Percentiles rank a stretch among this genome's conserved stretches.
phyloP scores from a whole-genome alignment of 257 asterid species.

The Scutellaria galericulata region DNA sequence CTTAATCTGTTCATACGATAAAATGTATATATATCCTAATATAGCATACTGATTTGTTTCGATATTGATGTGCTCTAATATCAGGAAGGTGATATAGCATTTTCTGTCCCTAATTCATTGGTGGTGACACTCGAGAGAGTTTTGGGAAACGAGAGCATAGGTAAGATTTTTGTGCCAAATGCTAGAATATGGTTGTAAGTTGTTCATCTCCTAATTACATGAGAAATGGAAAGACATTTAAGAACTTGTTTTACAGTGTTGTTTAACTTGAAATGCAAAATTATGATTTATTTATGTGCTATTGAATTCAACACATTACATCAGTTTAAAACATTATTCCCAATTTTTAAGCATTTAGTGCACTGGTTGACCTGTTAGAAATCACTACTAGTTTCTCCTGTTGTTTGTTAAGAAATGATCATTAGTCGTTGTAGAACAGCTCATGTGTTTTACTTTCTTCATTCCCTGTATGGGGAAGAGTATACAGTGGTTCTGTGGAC shows the following conservation, averaged over 20 bases:
- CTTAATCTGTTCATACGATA: slow-evolving; percentile 20
- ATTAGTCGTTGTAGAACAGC: slow-evolving; percentile 1
- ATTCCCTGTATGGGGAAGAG: neutral
- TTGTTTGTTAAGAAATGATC: slow-evolving; percentile 22
- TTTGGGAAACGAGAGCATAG: slow-evolving; percentile 85
- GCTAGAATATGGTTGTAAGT: neutral
- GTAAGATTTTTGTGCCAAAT: slow-evolving; percentile 49
- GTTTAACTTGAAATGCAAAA: slow-evolving; percentile 18
- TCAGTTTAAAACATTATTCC: neutral
- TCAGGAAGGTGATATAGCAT: slow-evolving; percentile 88
- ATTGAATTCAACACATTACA: neutral
- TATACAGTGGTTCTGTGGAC: neutral
- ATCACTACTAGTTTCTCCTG: slow-evolving; percentile 24
- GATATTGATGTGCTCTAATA: slow-evolving; percentile 23
- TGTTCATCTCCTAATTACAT: neutral
- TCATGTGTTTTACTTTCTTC: neutral
- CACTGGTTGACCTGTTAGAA: neutral
- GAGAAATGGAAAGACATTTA: slow-evolving; percentile 20
- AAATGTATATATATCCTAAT: neutral
- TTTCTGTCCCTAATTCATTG: slow-evolving; percentile 82
- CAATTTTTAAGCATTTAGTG: slow-evolving; percentile 2
- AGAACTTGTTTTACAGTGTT: neutral
- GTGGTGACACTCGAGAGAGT: slow-evolving; percentile 98
- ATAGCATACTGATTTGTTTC: neutral
- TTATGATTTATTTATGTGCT: slow-evolving; percentile 20